These are phyloP conservation scores for Populus hybrid DNA, from an alignment of 441 rosid species.

Conservation along the genomic window DNA sequence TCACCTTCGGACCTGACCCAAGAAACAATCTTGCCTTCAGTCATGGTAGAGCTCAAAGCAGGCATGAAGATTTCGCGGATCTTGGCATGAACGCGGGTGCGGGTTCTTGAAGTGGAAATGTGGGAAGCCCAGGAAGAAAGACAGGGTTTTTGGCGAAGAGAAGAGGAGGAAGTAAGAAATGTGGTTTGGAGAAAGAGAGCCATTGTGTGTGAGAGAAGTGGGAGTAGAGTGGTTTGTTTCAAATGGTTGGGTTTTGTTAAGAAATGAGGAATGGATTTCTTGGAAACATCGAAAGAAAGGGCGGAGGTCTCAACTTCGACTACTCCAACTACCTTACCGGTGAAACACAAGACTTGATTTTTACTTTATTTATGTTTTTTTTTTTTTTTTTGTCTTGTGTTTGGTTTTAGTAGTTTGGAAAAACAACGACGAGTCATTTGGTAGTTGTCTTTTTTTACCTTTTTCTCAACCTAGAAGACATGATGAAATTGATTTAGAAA, in stretches of 20 bases:
- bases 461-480: too few species aligned
- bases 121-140: slow-evolving; percentile 13
- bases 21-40: slow-evolving; percentile 89
- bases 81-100: slow-evolving; percentile 46
- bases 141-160: slow-evolving; percentile 16
- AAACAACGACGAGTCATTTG: neutral
- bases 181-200: slow-evolving; percentile 65
- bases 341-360: slow-evolving; percentile 6
- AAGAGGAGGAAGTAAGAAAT: slow-evolving; percentile 53
- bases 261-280: slow-evolving; percentile 10
- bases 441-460: too few species aligned
- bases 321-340: slow-evolving; percentile 42
- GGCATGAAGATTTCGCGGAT: slow-evolving; percentile 98
- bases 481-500: too few species aligned
- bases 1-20: slow-evolving; percentile 94
- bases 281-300: slow-evolving; percentile 60
- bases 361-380: neutral
- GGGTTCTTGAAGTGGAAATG: slow-evolving; percentile 18
- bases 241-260: neutral
- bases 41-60: slow-evolving; percentile 93
- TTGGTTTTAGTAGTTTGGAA: neutral
- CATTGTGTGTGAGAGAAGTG: slow-evolving; percentile 21
- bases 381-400: neutral
- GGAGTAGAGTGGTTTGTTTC: neutral
- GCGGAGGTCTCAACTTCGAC: slow-evolving; percentile 42